Evolutionary conservation across 148 eudicot species (phyloP).

Genomic region (Salicornia ramosissima): DNA sequence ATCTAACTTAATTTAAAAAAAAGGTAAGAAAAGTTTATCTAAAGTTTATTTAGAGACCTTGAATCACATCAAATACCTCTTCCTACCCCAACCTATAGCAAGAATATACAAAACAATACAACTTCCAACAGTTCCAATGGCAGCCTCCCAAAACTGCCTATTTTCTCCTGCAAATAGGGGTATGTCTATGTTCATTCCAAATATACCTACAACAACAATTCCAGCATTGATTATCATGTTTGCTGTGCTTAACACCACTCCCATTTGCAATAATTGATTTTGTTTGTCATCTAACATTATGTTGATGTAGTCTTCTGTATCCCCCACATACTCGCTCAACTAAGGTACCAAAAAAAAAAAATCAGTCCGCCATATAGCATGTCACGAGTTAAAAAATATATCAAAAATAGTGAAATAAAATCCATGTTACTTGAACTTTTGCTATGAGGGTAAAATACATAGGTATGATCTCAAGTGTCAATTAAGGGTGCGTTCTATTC

Average conservation of each 20-base stretch:
- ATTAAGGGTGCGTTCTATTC: too few relatives aligned
- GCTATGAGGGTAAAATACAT: too few relatives aligned
- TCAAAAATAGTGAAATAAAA: not conserved
- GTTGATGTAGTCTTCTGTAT: slow-evolving; percentile 61
- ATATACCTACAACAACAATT: slow-evolving; percentile 44
- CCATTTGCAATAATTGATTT: slow-evolving; percentile 62
- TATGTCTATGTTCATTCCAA: slow-evolving; percentile 60
- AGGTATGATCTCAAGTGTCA: too few relatives aligned
- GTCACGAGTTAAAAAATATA: not conserved
- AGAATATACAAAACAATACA: slow-evolving; percentile 32
- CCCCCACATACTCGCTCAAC: slow-evolving; percentile 65
- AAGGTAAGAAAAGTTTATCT: too few relatives aligned
- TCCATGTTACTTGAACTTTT: too few relatives aligned
- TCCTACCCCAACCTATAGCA: slow-evolving; percentile 43
- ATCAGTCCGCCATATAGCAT: not conserved
- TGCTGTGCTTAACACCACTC: slow-evolving; percentile 51
- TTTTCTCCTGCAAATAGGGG: slow-evolving; percentile 24
- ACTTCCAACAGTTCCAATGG: slow-evolving; percentile 30
- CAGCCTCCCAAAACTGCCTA: slow-evolving; percentile 33
- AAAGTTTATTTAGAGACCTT: too few relatives aligned
- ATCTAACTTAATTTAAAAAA: too few relatives aligned
- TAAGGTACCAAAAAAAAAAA: slow-evolving; percentile 1
- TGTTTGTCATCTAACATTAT: slow-evolving; percentile 65
- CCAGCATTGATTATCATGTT: slow-evolving; percentile 46
- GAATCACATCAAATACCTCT: slow-evolving; percentile 25